Evolutionary conservation across 352 stramenopile species (phyloP).

Genomic region (Phytophthora meadii): DNA sequence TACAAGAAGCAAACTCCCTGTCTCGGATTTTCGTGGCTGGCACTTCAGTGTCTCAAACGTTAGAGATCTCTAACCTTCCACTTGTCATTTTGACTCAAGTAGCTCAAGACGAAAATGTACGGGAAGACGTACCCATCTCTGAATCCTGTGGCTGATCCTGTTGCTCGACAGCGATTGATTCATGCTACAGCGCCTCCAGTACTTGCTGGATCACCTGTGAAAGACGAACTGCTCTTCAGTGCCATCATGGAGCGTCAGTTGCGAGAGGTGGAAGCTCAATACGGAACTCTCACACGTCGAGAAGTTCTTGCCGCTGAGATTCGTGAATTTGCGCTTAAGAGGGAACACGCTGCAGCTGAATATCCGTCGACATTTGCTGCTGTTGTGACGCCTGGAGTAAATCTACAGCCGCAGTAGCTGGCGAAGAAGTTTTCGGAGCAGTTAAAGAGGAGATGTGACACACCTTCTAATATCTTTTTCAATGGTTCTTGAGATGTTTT

Average conservation of each 20-base stretch:
- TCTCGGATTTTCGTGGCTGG: conserved; percentile 1
- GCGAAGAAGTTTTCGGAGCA: neutral
- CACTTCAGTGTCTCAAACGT: neutral
- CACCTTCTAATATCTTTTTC: too few relatives aligned
- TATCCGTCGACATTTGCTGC: conserved; percentile 22
- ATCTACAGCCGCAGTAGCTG: conserved; percentile 8
- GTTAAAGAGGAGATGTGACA: too few relatives aligned
- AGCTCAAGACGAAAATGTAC: conserved; percentile 15
- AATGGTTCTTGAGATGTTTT: too few relatives aligned
- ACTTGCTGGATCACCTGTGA: conserved; percentile 5
- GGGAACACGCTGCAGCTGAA: conserved; percentile 13
- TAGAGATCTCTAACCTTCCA: conserved; percentile 4
- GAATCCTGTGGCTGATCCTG: conserved; percentile 14
- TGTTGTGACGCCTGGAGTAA: conserved; percentile 16
- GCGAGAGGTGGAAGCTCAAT: conserved; percentile 25
- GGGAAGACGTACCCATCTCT: conserved; percentile 27
- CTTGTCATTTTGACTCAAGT: conserved; percentile 5
- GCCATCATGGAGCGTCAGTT: conserved; percentile 24
- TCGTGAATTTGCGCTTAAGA: conserved; percentile 19
- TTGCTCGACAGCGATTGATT: conserved; percentile 15
- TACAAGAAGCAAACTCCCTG: conserved; percentile 15
- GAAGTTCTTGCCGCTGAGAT: conserved; percentile 22
- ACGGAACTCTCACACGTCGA: conserved; percentile 10
- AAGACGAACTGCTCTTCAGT: conserved; percentile 21
- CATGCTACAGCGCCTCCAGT: conserved; percentile 20